Base-by-base conservation (phyloP, 805 yeast genomes). In the Vanderwaltozyma polyspora region DNA sequence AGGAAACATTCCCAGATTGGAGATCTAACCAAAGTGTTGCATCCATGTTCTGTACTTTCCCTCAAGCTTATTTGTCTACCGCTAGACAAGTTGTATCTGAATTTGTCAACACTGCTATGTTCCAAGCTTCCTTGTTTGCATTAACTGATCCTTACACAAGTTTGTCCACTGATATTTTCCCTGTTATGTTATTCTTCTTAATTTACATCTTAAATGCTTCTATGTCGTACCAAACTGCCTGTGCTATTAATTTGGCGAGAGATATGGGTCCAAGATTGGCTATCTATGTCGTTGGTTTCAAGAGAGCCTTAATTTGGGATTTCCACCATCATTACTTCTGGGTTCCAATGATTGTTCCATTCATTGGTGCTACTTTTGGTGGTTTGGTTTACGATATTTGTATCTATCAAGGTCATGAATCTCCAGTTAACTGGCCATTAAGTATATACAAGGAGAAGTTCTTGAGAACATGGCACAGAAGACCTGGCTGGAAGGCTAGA, bases 251-350 rank as follows among this genome's bases (percentile, higher is more conserved):
- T 52, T 54, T 64, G 37, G 75, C 75, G 22, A 66, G 77, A 55
- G 77, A 71, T 52, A 57, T 70, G 33, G 73, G 69, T 15, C 76
- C 77, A 37, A 56, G 77, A 44, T 46, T 71, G 27, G 72, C 72
- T 24, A 52, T 72, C 14, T 57, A 60, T 26, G 54, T 68, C 34
- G 59, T 67, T 25, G 77, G 77, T 21, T 67, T 68, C 40, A 64
- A 67, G 27, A 48, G 63, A 52, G 25, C 55, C 49, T 44, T 68
- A 19, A 34, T 58, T 27, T 58, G 67, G 62, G 46, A 55, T 13
- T 44, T 50, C 13, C 59, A 65, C 37, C 54, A 58, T 48, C 60
- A 63, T 44, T 70, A 67, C 49, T 67, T 67, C 46, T 70, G 76
- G 76, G 69, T 70, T 24, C 74, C 75, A 33, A 49, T 68, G 41